Evolutionary conservation across 352 stramenopile species (phyloP).

Genomic region (Pythium dissotocum): DNA sequence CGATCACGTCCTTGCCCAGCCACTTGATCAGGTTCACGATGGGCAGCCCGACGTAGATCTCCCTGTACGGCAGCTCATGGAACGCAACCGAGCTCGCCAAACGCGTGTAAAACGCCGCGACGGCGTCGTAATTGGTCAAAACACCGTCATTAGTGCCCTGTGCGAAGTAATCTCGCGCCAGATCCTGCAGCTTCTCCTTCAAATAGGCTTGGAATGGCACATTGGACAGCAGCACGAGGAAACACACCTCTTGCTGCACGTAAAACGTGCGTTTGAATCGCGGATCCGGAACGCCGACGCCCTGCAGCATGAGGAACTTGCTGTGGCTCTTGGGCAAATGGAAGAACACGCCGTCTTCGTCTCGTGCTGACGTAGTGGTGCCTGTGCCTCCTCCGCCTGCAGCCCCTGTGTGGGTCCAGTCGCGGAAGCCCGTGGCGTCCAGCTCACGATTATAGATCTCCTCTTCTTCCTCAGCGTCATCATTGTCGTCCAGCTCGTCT

Average conservation of each 20-base stretch:
- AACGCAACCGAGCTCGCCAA: conserved; percentile 30
- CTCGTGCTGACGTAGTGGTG: conserved; percentile 6
- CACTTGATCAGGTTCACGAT: conserved; percentile 47
- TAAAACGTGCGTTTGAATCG: conserved; percentile 34
- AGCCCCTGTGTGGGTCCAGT: conserved; percentile 25
- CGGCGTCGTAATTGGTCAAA: conserved; percentile 22
- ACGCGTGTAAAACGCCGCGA: conserved; percentile 36
- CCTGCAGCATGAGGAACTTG: conserved; percentile 33
- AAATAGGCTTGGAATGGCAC: conserved; percentile 45
- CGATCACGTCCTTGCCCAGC: conserved; percentile 61
- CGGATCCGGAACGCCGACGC: conserved; percentile 51
- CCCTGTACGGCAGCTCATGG: conserved; percentile 41
- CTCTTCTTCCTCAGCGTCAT: conserved; percentile 55
- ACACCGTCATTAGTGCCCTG: conserved; percentile 27
- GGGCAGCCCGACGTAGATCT: conserved; percentile 44
- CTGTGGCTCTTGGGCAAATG: conserved; percentile 29
- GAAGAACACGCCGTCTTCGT: conserved; percentile 50
- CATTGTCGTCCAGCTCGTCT: conserved; percentile 12
- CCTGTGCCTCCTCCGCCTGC: background rate
- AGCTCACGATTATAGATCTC: conserved; percentile 75
- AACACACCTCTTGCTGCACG: conserved; percentile 49
- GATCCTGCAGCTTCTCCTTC: conserved; percentile 35
- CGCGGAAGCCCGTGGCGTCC: conserved; percentile 39
- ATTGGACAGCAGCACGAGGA: conserved; percentile 52
- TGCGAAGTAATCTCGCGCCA: conserved; percentile 37